Percentiles rank a stretch among this genome's conserved stretches.
Evolutionary conservation across 2,329 filamentous ascomycete genomes (phyloP).

Genomic region (Celoporthe dispersa): DNA sequence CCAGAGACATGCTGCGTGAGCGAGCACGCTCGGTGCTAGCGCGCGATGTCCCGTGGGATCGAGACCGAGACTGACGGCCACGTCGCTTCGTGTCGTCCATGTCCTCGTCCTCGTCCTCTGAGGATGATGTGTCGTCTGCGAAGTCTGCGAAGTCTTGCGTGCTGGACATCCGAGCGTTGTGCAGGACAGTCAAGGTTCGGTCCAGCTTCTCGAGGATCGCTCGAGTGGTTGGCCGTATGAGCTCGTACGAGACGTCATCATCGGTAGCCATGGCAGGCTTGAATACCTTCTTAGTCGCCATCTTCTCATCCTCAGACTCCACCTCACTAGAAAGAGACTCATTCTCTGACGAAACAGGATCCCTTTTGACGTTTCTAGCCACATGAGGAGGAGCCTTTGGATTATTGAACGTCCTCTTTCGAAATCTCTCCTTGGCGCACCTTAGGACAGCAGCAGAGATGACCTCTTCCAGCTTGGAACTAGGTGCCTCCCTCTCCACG

Average conservation of each 20-base stretch:
- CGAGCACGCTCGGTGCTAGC: slow-evolving; percentile 4
- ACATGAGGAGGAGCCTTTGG: background rate
- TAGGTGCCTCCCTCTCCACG: slow-evolving; percentile 51
- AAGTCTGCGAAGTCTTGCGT: slow-evolving; percentile 43
- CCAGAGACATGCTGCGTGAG: slow-evolving; percentile 12
- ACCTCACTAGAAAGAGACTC: slow-evolving; percentile 6
- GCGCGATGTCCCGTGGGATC: slow-evolving; percentile 5
- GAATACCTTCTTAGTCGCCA: slow-evolving; percentile 34
- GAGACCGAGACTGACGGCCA: background rate
- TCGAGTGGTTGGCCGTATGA: slow-evolving; percentile 71
- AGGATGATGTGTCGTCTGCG: background rate
- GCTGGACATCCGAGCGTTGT: slow-evolving; percentile 64
- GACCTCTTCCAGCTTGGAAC: slow-evolving; percentile 70
- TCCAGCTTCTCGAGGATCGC: slow-evolving; percentile 75
- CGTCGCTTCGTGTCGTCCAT: background rate
- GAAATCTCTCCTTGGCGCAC: slow-evolving; percentile 69
- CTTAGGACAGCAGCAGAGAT: slow-evolving; percentile 69
- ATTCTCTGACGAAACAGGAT: slow-evolving; percentile 30
- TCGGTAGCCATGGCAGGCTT: slow-evolving; percentile 67
- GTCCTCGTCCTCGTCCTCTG: slow-evolving; percentile 2
- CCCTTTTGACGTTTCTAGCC: slow-evolving; percentile 5
- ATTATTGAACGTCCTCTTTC: slow-evolving; percentile 40
- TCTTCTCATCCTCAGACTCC: slow-evolving; percentile 6
- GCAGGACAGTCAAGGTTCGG: slow-evolving; percentile 69
- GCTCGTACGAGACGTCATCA: slow-evolving; percentile 66